Evolutionary conservation across 352 stramenopile genomes (phyloP).

Genomic region (Globisporangium cederbergense): DNA sequence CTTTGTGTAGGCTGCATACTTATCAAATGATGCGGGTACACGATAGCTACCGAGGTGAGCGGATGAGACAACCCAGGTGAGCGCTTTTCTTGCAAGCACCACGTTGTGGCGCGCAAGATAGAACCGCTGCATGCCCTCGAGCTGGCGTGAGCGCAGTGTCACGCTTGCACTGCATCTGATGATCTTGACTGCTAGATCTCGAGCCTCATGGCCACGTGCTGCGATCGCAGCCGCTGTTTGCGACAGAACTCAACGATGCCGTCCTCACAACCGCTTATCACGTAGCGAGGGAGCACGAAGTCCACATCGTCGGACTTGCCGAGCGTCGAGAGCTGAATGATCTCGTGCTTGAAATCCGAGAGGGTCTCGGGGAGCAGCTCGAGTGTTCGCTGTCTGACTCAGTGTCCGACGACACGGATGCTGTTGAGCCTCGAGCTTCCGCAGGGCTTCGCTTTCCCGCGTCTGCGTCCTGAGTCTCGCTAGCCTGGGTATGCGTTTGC

Average conservation of each 20-base stretch:
- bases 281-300: neutral
- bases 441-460: neutral
- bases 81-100: neutral
- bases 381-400: neutral
- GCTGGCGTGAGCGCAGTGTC: neutral
- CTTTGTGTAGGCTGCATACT: neutral
- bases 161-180: neutral
- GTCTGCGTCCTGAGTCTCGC: neutral
- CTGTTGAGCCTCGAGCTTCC: neutral
- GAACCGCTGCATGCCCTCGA: neutral
- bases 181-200: neutral
- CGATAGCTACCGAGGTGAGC: neutral
- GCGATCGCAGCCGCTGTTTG: neutral
- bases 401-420: neutral
- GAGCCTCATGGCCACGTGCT: neutral
- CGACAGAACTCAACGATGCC: neutral
- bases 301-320: neutral
- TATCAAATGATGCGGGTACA: neutral
- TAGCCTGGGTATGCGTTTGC: neutral
- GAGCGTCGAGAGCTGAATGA: neutral
- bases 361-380: neutral
- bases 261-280: neutral
- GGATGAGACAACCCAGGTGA: neutral
- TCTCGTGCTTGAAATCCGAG: conserved; percentile 1
- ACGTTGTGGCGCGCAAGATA: neutral